A percentile compares a stretch with the other conserved stretches of the same genome.
These are phyloP conservation scores for Phialophora tarda DNA, from an alignment of 2,329 filamentous ascomycete species.

Conservation along the genomic window DNA sequence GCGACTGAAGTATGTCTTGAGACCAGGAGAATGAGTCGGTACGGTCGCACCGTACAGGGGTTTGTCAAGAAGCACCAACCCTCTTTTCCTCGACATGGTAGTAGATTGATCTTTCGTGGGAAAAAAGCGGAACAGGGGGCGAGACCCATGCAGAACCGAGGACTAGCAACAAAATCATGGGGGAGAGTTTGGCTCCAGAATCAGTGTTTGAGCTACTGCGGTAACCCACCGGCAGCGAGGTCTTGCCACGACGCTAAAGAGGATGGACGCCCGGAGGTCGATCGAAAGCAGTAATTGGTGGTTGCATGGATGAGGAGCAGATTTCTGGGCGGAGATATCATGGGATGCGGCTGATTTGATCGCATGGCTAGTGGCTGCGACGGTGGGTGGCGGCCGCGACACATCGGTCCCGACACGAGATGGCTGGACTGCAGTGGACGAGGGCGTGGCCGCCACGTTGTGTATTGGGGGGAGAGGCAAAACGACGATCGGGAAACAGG, in stretches of 20 bases:
- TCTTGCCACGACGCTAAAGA: not conserved
- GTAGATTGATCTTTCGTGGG: not conserved
- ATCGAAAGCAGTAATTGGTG: slow-evolving; percentile 3
- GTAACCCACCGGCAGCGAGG: slow-evolving; percentile 2
- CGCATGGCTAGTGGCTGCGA: not conserved
- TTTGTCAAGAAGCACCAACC: not conserved
- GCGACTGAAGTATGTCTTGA: slow-evolving; percentile 26
- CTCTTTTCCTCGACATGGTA: not conserved
- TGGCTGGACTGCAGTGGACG: slow-evolving; percentile 1
- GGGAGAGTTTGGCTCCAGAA: not conserved
- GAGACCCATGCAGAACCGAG: slow-evolving; percentile 5
- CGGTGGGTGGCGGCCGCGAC: not conserved
- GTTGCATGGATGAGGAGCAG: not conserved
- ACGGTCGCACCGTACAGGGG: not conserved
- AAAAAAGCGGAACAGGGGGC: not conserved
- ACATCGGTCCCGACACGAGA: not conserved
- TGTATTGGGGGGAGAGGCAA: slow-evolving; percentile 2
- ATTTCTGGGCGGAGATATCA: not conserved
- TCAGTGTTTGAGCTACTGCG: not conserved
- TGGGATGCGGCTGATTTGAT: not conserved
- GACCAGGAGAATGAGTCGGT: not conserved
- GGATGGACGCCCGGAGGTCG: not conserved
- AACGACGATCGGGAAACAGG: not conserved
- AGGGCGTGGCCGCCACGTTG: not conserved
- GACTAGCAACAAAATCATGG: slow-evolving; percentile 1